Evolutionary conservation across 2,329 filamentous ascomycete species (phyloP).

Genomic region (Penicillium sp.): DNA sequence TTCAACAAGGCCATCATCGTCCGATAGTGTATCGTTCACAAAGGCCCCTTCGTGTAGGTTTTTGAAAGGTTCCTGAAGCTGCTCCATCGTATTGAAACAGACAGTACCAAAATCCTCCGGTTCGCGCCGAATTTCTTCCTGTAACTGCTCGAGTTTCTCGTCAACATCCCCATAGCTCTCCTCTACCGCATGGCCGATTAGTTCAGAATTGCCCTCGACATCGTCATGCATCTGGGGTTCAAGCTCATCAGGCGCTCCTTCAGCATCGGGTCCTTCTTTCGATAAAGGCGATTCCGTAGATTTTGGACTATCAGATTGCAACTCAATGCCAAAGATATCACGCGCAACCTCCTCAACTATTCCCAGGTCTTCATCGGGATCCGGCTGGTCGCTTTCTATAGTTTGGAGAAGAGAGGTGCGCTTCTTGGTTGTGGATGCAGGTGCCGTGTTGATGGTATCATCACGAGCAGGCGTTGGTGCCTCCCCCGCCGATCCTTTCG

Average conservation of each 20-base stretch:
- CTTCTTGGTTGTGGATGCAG: conserved; percentile 1
- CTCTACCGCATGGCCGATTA: not conserved
- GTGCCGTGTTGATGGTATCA: conserved; percentile 1
- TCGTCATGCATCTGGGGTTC: not conserved
- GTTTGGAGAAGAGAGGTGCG: conserved; percentile 1
- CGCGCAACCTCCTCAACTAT: conserved; percentile 25
- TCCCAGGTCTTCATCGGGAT: conserved; percentile 16
- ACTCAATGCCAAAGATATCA: conserved; percentile 23
- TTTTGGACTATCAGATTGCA: conserved; percentile 12
- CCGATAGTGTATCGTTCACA: too few species aligned
- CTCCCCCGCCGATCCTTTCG: conserved; percentile 14
- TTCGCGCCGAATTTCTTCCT: conserved; percentile 14
- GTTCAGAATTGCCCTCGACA: not conserved
- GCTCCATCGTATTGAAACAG: conserved; percentile 24
- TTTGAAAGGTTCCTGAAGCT: conserved; percentile 14
- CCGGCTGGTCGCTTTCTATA: conserved; percentile 6
- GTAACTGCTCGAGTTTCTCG: conserved; percentile 8
- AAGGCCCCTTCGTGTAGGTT: conserved; percentile 1
- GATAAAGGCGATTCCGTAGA: conserved; percentile 9
- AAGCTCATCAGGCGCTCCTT: conserved; percentile 6
- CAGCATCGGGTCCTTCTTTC: not conserved
- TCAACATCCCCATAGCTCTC: conserved; percentile 9
- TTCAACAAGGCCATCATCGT: not conserved
- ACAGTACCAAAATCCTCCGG: conserved; percentile 21
- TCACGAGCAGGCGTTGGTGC: not conserved